phyloP scores from a whole-genome alignment of 75 land plant genomes.

The Adiantum capillusveneris region DNA sequence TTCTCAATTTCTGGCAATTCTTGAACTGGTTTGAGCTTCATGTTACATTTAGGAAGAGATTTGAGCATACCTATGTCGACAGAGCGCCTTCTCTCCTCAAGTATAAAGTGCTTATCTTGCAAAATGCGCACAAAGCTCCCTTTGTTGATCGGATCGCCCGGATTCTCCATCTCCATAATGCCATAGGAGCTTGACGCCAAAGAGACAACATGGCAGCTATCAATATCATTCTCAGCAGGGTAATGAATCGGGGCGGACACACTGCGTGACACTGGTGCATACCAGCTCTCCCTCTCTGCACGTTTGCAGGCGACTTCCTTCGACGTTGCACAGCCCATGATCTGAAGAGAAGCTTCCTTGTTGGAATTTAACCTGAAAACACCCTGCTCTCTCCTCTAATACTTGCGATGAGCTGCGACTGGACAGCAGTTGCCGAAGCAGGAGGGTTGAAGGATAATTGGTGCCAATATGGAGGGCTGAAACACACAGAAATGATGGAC shows the following conservation, averaged over 20 bases:
- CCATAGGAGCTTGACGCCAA: conserved; percentile 64
- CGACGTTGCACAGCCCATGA: conserved; percentile 67
- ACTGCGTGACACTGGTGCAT: conserved; percentile 32
- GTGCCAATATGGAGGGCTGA: too few relatives aligned
- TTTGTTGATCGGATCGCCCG: neutral
- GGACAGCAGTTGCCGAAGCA: too few relatives aligned
- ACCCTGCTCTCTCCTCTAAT: too few relatives aligned
- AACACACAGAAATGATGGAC: too few relatives aligned
- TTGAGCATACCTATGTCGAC: too few relatives aligned
- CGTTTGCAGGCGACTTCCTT: conserved; percentile 25
- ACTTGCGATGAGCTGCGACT: too few relatives aligned
- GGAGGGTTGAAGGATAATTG: too few relatives aligned
- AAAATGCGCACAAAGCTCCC: neutral
- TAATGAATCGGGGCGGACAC: conserved; percentile 36
- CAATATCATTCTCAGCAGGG: conserved; percentile 18
- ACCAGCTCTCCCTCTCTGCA: conserved; percentile 7
- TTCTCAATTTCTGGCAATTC: neutral
- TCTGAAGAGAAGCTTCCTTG: too few relatives aligned
- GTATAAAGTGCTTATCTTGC: neutral
- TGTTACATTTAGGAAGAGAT: neutral
- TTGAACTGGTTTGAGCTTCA: neutral
- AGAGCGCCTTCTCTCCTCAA: too few relatives aligned
- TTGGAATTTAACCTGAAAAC: too few relatives aligned
- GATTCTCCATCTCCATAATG: conserved; percentile 30
- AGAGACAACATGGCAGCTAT: conserved; percentile 51